Evolutionary conservation across 2,329 filamentous ascomycete species (phyloP).

Genomic region (Daldinia eschscholtzii): DNA sequence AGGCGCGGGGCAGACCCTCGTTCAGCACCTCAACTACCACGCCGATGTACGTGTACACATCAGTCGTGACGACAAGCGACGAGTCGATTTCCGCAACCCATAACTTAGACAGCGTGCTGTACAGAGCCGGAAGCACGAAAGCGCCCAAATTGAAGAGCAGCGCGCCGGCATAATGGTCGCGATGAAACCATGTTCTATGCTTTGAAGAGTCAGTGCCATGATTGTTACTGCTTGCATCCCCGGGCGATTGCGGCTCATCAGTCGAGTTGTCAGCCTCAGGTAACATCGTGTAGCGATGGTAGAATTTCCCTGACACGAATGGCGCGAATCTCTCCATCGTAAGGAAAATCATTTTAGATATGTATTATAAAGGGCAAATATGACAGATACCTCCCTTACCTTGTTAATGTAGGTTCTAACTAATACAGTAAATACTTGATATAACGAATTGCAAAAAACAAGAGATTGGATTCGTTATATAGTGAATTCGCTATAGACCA

Average conservation of each 20-base stretch:
- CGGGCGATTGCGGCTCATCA: constrained; percentile 11
- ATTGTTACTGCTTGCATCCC: background rate
- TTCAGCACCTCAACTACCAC: constrained; percentile 77
- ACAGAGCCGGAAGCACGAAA: constrained; percentile 75
- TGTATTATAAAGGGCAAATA: background rate
- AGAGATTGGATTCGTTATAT: too few relatives aligned
- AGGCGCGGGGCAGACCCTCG: constrained; percentile 76
- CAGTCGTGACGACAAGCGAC: constrained; percentile 71
- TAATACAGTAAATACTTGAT: too few relatives aligned
- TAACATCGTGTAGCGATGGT: constrained; percentile 36
- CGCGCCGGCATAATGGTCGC: constrained; percentile 64
- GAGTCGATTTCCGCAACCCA: constrained; percentile 78
- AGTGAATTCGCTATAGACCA: too few relatives aligned
- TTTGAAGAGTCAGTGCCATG: background rate
- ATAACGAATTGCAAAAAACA: too few relatives aligned
- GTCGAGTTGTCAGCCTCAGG: constrained; percentile 26
- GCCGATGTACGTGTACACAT: constrained; percentile 77
- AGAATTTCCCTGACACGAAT: constrained; percentile 7
- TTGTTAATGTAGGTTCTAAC: background rate
- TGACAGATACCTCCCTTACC: background rate
- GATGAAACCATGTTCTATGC: constrained; percentile 22
- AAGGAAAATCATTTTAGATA: background rate
- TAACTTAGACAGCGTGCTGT: constrained; percentile 75
- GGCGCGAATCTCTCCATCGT: constrained; percentile 9
- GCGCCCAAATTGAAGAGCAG: constrained; percentile 72